Base-by-base conservation (phyloP, 2,329 filamentous ascomycete species). In the Clonostachys chloroleuca region DNA sequence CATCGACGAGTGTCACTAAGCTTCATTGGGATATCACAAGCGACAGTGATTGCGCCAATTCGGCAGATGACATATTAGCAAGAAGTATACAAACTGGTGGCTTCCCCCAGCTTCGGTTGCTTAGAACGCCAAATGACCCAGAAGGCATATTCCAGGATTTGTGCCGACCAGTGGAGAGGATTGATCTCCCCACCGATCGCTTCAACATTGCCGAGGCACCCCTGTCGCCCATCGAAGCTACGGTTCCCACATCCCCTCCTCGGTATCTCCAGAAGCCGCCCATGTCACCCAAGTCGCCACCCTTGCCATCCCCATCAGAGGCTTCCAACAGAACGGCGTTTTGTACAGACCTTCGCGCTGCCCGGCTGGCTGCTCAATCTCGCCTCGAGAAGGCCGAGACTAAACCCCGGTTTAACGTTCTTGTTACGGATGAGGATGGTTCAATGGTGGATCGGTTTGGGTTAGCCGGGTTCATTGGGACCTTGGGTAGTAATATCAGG, bases 51-150 rank as follows among this genome's bases (percentile, higher is more conserved):
- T 59, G 64, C 18, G 62, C 68, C 42, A 74, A 70, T 43, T 56
- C 65, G 5, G 81, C 84, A 2, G 84, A 86, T 44, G 71, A 75
- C 6, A 79, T 86, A 42, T 72, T 91, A 8, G 81, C 84, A 2
- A 72, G 73, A 49, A 82, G 81, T 56, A 87, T 91, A 52, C 64
- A 65, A 6, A 74, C 77, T 2, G 68, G 69, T 5, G 81, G 81
- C 0, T 88, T 92, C 56, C 87, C 87, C 0, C 61, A 67, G 1
- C 72, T 92, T 10, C 70, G 68, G 10, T 68, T 60, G 2, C 65
- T 91, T 16, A 80, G 87, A 46, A 73, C 81, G 0, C 87, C 86
- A 2, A 81, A 81, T 48, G 87, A 92, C 53, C 78, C 84, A 2
- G 78, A 87, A 6, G 87, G 86, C 24, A 55, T 79, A 8, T 81